Percentiles rank a stretch among this genome's conserved stretches.
Evolutionary conservation across 805 yeast genomes (phyloP).

Genomic region (Candida tammaniensis): DNA sequence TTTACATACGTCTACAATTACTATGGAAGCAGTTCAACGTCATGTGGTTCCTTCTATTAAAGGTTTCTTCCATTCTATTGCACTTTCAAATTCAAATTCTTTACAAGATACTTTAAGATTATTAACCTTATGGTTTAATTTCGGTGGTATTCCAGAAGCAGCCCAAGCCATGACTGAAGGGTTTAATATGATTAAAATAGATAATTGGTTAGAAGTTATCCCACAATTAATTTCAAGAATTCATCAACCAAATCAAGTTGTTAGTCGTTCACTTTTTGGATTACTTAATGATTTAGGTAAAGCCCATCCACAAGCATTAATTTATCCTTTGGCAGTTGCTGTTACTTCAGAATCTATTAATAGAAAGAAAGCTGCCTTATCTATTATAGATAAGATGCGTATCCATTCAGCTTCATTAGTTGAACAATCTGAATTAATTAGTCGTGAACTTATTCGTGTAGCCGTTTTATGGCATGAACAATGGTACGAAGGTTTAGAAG

Average conservation of each 20-base stretch:
- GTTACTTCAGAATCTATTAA: constrained; percentile 88
- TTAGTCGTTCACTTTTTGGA: constrained; percentile 75
- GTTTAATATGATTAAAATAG: constrained; percentile 81
- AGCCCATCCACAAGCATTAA: constrained; percentile 95
- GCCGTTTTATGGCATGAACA: constrained; percentile 97
- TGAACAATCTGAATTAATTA: constrained; percentile 91
- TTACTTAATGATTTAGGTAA: constrained; percentile 84
- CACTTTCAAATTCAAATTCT: constrained; percentile 81
- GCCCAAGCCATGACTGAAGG: constrained; percentile 90
- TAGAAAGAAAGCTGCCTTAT: constrained; percentile 86
- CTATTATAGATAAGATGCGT: constrained; percentile 89
- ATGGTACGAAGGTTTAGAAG: constrained; percentile 97
- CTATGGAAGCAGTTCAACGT: constrained; percentile 63
- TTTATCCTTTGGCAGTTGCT: constrained; percentile 93
- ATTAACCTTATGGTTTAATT: constrained; percentile 91
- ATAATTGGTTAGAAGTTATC: constrained; percentile 91
- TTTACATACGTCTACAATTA: constrained; percentile 22
- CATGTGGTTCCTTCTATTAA: constrained; percentile 95
- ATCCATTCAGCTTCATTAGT: constrained; percentile 81
- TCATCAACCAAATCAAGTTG: constrained; percentile 88
- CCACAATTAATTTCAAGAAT: constrained; percentile 96
- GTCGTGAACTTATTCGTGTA: constrained; percentile 87
- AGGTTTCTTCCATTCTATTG: constrained; percentile 93
- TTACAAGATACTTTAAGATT: constrained; percentile 89
- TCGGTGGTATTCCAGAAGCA: constrained; percentile 91